These are phyloP conservation scores for Medicago arabica DNA, from an alignment of 306 rosid genomes.

Conservation along the genomic window DNA sequence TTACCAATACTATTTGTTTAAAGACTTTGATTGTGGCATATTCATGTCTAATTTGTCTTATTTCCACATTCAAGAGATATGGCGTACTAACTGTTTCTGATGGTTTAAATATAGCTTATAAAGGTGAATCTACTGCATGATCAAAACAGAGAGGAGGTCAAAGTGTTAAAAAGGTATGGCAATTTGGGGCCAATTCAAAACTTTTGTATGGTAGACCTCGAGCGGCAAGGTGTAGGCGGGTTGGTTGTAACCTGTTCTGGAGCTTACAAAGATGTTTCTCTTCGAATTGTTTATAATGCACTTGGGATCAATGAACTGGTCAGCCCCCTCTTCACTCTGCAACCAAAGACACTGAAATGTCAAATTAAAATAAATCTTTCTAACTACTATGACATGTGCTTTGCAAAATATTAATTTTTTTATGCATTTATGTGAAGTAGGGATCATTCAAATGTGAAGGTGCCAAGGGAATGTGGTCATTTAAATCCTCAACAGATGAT, in stretches of 20 bases:
- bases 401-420: slow-evolving; percentile 29
- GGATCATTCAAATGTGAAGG: slow-evolving; percentile 92
- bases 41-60: neutral
- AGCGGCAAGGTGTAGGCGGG: slow-evolving; percentile 97
- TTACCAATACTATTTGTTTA: too few species aligned
- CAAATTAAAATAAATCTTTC: too few species aligned
- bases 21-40: too few species aligned
- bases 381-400: neutral
- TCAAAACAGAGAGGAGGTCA: slow-evolving; percentile 81
- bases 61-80: slow-evolving; percentile 29
- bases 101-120: slow-evolving; percentile 70
- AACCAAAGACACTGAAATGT: neutral
- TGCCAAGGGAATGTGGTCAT: slow-evolving; percentile 95
- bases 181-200: slow-evolving; percentile 96
- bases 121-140: slow-evolving; percentile 82
- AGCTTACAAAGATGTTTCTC: slow-evolving; percentile 96
- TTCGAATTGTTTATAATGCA: slow-evolving; percentile 87
- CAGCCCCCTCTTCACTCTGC: slow-evolving; percentile 21
- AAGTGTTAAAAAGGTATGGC: slow-evolving; percentile 81
- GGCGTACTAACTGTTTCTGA: slow-evolving; percentile 41
- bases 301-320: slow-evolving; percentile 96
- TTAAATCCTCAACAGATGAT: slow-evolving; percentile 86
- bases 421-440: slow-evolving; percentile 52
- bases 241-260: slow-evolving; percentile 98
- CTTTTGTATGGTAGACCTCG: slow-evolving; percentile 94